phyloP scores from a whole-genome alignment of 2,329 filamentous ascomycete genomes.

The Penicillium sp. region DNA sequence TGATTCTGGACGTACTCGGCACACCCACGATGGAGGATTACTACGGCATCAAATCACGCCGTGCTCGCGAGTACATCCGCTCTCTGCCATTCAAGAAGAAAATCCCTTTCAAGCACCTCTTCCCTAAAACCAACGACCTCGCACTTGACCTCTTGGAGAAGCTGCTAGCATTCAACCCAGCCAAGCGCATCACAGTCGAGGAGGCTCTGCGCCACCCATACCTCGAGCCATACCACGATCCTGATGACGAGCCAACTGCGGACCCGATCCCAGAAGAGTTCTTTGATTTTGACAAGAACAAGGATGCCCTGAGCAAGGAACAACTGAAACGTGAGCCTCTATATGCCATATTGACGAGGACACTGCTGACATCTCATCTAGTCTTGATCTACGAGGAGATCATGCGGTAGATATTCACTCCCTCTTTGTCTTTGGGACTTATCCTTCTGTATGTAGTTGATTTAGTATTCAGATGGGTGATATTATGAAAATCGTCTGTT shows the following conservation, averaged over 20 bases:
- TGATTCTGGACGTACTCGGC: slow-evolving; percentile 94
- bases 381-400: slow-evolving; percentile 94
- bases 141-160: slow-evolving; percentile 93
- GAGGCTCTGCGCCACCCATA: slow-evolving; percentile 97
- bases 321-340: slow-evolving; percentile 74
- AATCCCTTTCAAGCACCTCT: slow-evolving; percentile 93
- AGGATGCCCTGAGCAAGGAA: slow-evolving; percentile 97
- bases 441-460: not conserved
- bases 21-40: slow-evolving; percentile 99
- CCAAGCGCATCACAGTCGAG: slow-evolving; percentile 97
- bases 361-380: too few relatives aligned
- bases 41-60: slow-evolving; percentile 98
- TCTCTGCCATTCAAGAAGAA: slow-evolving; percentile 99
- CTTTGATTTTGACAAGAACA: slow-evolving; percentile 99
- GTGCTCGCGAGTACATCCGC: slow-evolving; percentile 95
- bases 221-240: slow-evolving; percentile 97
- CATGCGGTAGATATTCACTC: slow-evolving; percentile 55
- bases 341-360: too few relatives aligned
- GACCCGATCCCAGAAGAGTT: slow-evolving; percentile 97
- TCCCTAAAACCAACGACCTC: slow-evolving; percentile 98
- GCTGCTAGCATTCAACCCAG: slow-evolving; percentile 94
- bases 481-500: not conserved
- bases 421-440: not conserved
- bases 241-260: slow-evolving; percentile 94
- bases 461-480: not conserved